A percentile compares a stretch with the other conserved stretches of the same genome.
These are phyloP conservation scores for Emergomyces pasteurianus DNA, from an alignment of 2,329 filamentous ascomycete genomes.

Conservation along the genomic window DNA sequence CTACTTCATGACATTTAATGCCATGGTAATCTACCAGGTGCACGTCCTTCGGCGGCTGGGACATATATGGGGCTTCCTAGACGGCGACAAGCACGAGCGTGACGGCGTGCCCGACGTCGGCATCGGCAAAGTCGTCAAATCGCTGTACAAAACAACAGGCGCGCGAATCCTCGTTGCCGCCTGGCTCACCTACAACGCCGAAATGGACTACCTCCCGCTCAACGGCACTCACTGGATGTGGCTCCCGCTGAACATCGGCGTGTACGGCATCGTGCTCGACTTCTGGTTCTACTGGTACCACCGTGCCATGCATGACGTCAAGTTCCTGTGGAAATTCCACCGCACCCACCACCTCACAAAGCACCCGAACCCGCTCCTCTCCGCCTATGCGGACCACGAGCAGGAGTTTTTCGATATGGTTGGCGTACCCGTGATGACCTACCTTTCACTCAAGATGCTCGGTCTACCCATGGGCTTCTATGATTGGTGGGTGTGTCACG, in stretches of 20 bases:
- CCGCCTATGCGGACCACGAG: slow-evolving; percentile 32
- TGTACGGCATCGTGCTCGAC: slow-evolving; percentile 34
- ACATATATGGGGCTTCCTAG: slow-evolving; percentile 31
- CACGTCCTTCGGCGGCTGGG: slow-evolving; percentile 28
- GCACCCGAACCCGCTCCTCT: slow-evolving; percentile 33
- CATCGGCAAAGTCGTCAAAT: slow-evolving; percentile 22
- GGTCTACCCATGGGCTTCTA: slow-evolving; percentile 37
- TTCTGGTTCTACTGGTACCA: slow-evolving; percentile 38
- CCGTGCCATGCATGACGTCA: slow-evolving; percentile 31
- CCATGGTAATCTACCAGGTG: slow-evolving; percentile 30
- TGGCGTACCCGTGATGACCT: slow-evolving; percentile 31
- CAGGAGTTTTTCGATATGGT: slow-evolving; percentile 35
- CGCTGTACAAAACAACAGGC: slow-evolving; percentile 23
- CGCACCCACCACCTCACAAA: slow-evolving; percentile 37
- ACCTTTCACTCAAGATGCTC: slow-evolving; percentile 21
- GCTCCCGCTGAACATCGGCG: slow-evolving; percentile 28
- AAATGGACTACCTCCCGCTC: slow-evolving; percentile 15
- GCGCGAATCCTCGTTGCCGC: slow-evolving; percentile 25
- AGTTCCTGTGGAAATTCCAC: slow-evolving; percentile 33
- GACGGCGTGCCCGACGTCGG: slow-evolving; percentile 33
- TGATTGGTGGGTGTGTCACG: slow-evolving; percentile 37
- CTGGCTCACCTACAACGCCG: slow-evolving; percentile 19
- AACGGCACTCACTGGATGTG: slow-evolving; percentile 19
- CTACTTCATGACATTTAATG: slow-evolving; percentile 30
- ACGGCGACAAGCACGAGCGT: slow-evolving; percentile 34